Evolutionary conservation across 179 eudicot genomes (phyloP).

Genomic region (Spergularia azorica): DNA sequence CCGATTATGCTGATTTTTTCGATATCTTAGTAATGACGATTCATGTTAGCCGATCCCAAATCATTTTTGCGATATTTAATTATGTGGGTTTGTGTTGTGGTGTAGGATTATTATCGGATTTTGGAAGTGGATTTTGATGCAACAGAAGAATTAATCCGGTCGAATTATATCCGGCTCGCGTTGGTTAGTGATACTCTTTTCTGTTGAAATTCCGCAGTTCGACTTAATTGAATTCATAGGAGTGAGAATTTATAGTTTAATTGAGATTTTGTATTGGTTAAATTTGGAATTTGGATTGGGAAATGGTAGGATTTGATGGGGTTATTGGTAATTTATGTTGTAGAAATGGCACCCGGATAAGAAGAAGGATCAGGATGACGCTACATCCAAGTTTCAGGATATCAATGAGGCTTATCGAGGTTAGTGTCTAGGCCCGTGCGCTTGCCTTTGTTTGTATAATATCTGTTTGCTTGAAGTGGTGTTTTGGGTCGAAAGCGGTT

Average conservation of each 20-base stretch:
- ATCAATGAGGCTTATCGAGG: slow-evolving; percentile 94
- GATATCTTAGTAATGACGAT: neutral
- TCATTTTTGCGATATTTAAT: neutral
- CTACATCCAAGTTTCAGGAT: slow-evolving; percentile 84
- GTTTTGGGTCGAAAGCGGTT: neutral
- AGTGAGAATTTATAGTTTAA: neutral
- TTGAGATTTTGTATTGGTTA: neutral
- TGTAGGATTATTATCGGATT: slow-evolving; percentile 75
- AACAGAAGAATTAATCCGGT: slow-evolving; percentile 73
- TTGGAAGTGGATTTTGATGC: slow-evolving; percentile 91
- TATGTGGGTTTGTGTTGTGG: slow-evolving; percentile 10
- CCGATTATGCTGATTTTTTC: neutral
- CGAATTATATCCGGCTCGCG: slow-evolving; percentile 86
- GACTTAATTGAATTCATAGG: neutral
- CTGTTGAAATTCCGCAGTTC: neutral
- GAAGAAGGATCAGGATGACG: slow-evolving; percentile 52
- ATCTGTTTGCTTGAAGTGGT: neutral
- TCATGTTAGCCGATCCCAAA: neutral
- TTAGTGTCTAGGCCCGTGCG: slow-evolving; percentile 21
- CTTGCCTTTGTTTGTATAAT: neutral
- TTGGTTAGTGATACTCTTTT: slow-evolving; percentile 47
- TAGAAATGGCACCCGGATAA: slow-evolving; percentile 99
- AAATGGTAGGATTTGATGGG: slow-evolving; percentile 4
- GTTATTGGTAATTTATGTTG: slow-evolving; percentile 17
- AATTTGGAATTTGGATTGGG: neutral